phyloP scores from a whole-genome alignment of 768 basidiomycete species.

The Rhodosporidiobolus odoratus region DNA sequence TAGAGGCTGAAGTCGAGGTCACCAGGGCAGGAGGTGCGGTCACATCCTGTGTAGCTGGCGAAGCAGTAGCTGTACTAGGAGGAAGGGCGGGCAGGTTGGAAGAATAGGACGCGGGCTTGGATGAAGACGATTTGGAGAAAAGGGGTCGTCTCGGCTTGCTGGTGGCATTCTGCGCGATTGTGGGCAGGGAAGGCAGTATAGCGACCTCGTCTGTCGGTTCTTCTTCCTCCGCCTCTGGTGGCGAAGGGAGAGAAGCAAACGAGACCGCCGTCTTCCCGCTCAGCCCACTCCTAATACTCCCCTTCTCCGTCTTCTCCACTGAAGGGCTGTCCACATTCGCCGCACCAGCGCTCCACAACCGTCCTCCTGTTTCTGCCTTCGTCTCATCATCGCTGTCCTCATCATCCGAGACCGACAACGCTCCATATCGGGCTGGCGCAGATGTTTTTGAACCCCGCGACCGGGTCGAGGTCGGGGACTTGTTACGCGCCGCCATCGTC shows the following conservation, averaged over 20 bases:
- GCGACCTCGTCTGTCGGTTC: neutral
- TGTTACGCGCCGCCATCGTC: too few relatives aligned
- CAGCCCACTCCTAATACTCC: neutral
- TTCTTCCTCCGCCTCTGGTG: neutral
- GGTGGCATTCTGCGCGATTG: too few relatives aligned
- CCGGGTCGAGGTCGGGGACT: neutral
- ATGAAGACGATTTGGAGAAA: neutral
- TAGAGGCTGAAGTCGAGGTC: too few relatives aligned
- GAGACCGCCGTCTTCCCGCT: slow-evolving; percentile 14
- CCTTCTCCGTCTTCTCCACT: neutral
- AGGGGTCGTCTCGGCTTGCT: neutral
- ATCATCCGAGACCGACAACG: neutral
- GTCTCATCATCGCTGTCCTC: neutral
- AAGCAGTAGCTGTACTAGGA: too few relatives aligned
- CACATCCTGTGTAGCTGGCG: too few relatives aligned
- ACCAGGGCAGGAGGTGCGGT: too few relatives aligned
- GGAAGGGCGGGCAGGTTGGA: too few relatives aligned
- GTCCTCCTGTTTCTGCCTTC: too few relatives aligned
- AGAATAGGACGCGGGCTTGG: neutral
- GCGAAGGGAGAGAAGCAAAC: neutral
- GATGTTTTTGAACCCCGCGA: neutral
- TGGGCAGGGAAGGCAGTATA: neutral
- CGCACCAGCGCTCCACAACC: neutral
- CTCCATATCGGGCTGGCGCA: slow-evolving; percentile 18
- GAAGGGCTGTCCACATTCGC: neutral